A percentile compares a stretch with the other conserved stretches of the same genome.
Conservation (phyloP, 139 green algal genomes). For the Tetraselmis chui region DNA sequence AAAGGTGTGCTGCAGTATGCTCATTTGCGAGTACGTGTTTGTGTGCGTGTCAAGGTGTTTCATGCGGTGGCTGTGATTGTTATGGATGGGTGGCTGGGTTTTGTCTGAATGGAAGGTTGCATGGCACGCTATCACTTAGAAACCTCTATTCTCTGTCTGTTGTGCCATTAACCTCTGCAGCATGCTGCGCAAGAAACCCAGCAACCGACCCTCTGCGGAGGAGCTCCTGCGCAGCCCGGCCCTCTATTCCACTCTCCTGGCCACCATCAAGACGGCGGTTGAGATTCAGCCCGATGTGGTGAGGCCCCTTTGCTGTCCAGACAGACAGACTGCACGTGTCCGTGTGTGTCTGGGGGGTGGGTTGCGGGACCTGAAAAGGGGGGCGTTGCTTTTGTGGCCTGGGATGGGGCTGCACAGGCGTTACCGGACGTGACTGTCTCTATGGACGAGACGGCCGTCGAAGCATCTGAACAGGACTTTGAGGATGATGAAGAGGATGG, state of each 20-base stretch:
- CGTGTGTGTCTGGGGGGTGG: too few species aligned
- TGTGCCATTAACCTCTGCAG: constrained; percentile 7
- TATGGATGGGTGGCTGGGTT: not conserved
- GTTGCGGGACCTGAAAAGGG: too few species aligned
- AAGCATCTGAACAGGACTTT: not conserved
- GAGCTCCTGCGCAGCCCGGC: constrained; percentile 24
- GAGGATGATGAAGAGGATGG: not conserved
- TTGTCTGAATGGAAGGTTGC: not conserved
- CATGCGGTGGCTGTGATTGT: not conserved
- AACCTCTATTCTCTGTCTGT: not conserved
- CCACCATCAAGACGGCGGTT: not conserved
- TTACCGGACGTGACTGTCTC: not conserved
- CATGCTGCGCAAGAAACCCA: constrained; percentile 45
- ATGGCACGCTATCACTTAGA: not conserved
- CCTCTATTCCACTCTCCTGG: constrained; percentile 6
- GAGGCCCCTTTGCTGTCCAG: too few species aligned
- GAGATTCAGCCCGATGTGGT: not conserved
- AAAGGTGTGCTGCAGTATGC: not conserved
- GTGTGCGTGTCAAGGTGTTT: constrained; percentile 28
- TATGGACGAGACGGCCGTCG: not conserved
- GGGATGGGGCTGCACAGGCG: too few species aligned
- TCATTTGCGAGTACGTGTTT: not conserved
- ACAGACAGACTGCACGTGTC: too few species aligned
- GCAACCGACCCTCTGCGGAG: constrained; percentile 25
- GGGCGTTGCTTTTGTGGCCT: too few species aligned